Evolutionary conservation across 805 yeast genomes (phyloP).

Genomic region (Ogataea ganodermae): DNA sequence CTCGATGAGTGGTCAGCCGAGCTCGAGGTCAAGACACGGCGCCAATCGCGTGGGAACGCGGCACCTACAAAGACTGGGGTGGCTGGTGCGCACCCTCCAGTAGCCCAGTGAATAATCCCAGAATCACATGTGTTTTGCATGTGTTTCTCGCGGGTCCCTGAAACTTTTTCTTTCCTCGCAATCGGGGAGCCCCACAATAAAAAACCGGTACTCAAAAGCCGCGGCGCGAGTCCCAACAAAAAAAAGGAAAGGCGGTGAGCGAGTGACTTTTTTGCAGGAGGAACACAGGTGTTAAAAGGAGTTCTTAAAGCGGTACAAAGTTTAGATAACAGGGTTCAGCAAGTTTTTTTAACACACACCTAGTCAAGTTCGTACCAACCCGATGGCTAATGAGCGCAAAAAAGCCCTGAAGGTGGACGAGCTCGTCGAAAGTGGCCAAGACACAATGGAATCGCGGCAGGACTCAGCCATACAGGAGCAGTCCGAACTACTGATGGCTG

Average conservation of each 20-base stretch:
- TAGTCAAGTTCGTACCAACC: background rate
- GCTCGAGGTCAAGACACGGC: conserved; percentile 44
- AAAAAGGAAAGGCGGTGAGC: conserved; percentile 9
- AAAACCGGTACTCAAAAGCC: conserved; percentile 1
- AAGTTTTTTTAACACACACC: conserved; percentile 10
- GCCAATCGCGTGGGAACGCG: conserved; percentile 5
- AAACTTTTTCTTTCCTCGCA: background rate
- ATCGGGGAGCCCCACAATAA: background rate
- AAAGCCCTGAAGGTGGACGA: conserved; percentile 18
- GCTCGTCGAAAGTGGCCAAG: conserved; percentile 15
- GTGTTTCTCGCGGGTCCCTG: conserved; percentile 4
- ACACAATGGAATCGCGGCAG: background rate
- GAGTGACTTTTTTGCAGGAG: conserved; percentile 7
- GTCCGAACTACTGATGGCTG: conserved; percentile 30
- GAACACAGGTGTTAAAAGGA: conserved; percentile 7
- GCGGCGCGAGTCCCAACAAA: conserved; percentile 9
- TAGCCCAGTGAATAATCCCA: background rate
- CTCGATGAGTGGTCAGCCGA: conserved; percentile 64
- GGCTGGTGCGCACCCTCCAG: conserved; percentile 1
- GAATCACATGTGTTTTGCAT: conserved; percentile 8
- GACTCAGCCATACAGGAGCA: background rate
- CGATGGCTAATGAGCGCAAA: conserved; percentile 10
- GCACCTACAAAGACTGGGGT: background rate
- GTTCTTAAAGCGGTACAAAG: background rate
- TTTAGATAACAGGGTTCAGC: background rate